phyloP scores from a whole-genome alignment of 352 stramenopile genomes.

The Globisporangium cederbergense region DNA sequence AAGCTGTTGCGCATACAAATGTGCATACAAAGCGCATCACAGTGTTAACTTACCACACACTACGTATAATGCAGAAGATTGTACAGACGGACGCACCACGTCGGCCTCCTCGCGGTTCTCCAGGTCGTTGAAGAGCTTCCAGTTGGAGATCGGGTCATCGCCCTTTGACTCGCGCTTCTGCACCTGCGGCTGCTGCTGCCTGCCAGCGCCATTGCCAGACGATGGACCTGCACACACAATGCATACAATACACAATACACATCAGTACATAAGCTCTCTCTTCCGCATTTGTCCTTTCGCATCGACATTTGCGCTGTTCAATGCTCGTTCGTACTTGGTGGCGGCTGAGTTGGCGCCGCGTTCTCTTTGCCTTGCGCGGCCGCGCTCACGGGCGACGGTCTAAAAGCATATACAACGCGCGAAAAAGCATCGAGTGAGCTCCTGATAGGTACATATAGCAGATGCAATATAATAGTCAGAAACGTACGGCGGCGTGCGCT shows the following conservation, averaged over 20 bases:
- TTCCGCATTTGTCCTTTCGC: too few relatives aligned
- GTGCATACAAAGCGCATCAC: not conserved
- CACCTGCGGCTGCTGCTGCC: not conserved
- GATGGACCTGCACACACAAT: conserved; percentile 5
- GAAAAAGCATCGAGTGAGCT: not conserved
- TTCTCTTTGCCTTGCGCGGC: conserved; percentile 10
- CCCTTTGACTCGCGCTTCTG: conserved; percentile 19
- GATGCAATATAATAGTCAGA: not conserved
- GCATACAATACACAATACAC: not conserved
- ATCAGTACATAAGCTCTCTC: not conserved
- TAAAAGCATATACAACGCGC: not conserved
- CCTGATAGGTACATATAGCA: not conserved
- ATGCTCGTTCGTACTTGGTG: not conserved
- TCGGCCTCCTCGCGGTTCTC: conserved; percentile 83
- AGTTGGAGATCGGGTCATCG: conserved; percentile 76
- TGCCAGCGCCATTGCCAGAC: not conserved
- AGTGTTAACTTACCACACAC: not conserved
- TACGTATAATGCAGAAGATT: too few relatives aligned
- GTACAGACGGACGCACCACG: conserved; percentile 39
- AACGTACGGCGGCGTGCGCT: conserved; percentile 10
- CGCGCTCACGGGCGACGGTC: conserved; percentile 3
- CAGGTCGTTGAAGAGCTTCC: conserved; percentile 86
- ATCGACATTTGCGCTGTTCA: not conserved
- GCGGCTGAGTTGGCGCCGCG: not conserved
- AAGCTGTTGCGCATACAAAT: conserved; percentile 27